Base-by-base conservation (phyloP, 768 basidiomycete species). In the Collybia mongolica region DNA sequence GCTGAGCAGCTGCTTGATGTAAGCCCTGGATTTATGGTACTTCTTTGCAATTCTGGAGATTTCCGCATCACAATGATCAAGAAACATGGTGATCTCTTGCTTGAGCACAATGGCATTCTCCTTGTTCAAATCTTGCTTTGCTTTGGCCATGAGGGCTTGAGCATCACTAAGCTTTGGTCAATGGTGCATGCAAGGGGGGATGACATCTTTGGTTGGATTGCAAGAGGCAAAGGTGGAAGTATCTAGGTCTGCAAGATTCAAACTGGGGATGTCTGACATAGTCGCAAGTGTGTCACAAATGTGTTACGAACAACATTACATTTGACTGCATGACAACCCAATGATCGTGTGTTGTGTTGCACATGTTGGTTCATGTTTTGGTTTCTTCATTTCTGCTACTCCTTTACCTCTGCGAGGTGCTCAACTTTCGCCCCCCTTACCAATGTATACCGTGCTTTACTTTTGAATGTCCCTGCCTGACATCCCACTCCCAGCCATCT, bases 1-100 rank as follows among this genome's bases (percentile, higher is more conserved):
- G 26, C 18, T 44, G 43, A 44, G 24, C 26, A 44, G 26, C 28
- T 44, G 43, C 43, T 44, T 44, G 43, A 44, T 44, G 18, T 44
- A 29, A 17, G 22, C 43, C 28, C 35, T 32, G 28, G 43, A 44
- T 32, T 44, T 44, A 20, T 44, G 28, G 26, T 29, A 44, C 35
- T 44, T 44, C 12, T 29, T 44, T 44, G 43, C 43, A 26, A 44
- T 19, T 22, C 8, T 8, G 24, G 43, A 8, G 28, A 44, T 44
- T 18, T 44, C n/a, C 4, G 26, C 15, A 44, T 29, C 26, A 29
- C 17, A 20, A 44, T 17, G 26, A 28, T 29, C n/a, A 6, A 29
- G 15, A 12, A 44, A 44, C 3, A 12, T 14, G 7, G 28, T 12
- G 14, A 44, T n/a, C 20, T 44, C 43, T 18, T 29, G 18, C 26